phyloP scores from a whole-genome alignment of 1,139 yeast genomes.

The Kodamaea plutei region DNA sequence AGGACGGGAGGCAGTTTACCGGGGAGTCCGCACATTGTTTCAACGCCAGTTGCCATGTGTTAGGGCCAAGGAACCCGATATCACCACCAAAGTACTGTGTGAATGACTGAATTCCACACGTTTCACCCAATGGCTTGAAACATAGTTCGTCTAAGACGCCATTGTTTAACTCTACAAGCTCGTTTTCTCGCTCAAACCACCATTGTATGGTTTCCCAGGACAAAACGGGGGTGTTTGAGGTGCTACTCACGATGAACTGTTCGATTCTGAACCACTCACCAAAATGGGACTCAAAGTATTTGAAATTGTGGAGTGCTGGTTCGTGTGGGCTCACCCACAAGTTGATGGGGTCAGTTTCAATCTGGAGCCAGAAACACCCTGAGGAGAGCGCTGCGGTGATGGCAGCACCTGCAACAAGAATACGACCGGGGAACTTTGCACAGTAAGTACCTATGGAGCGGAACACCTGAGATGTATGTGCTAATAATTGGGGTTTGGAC shows the following conservation, averaged over 20 bases:
- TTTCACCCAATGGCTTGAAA: slow-evolving; percentile 71
- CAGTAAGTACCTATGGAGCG: slow-evolving; percentile 49
- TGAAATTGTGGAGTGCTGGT: slow-evolving; percentile 65
- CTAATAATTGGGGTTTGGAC: background rate
- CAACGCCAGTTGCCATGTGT: slow-evolving; percentile 53
- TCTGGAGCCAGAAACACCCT: slow-evolving; percentile 49
- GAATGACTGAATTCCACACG: slow-evolving; percentile 86
- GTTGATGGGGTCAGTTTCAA: slow-evolving; percentile 77
- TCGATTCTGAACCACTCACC: slow-evolving; percentile 92
- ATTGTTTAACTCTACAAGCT: slow-evolving; percentile 35
- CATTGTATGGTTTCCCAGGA: slow-evolving; percentile 68
- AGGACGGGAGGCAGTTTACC: slow-evolving; percentile 82
- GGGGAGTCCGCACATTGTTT: slow-evolving; percentile 70
- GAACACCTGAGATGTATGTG: slow-evolving; percentile 20
- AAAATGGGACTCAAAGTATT: slow-evolving; percentile 70
- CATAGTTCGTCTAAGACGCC: slow-evolving; percentile 64
- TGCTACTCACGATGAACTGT: slow-evolving; percentile 74
- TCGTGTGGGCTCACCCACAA: slow-evolving; percentile 87
- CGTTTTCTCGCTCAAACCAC: slow-evolving; percentile 80
- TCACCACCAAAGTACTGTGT: slow-evolving; percentile 83
- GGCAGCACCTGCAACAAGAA: slow-evolving; percentile 44
- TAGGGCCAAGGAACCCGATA: slow-evolving; percentile 44
- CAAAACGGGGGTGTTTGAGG: slow-evolving; percentile 56
- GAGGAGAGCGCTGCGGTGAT: slow-evolving; percentile 45
- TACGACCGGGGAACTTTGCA: slow-evolving; percentile 53